Base-by-base conservation (phyloP, 495 filamentous ascomycete species). In the Talaromyces ruber region DNA sequence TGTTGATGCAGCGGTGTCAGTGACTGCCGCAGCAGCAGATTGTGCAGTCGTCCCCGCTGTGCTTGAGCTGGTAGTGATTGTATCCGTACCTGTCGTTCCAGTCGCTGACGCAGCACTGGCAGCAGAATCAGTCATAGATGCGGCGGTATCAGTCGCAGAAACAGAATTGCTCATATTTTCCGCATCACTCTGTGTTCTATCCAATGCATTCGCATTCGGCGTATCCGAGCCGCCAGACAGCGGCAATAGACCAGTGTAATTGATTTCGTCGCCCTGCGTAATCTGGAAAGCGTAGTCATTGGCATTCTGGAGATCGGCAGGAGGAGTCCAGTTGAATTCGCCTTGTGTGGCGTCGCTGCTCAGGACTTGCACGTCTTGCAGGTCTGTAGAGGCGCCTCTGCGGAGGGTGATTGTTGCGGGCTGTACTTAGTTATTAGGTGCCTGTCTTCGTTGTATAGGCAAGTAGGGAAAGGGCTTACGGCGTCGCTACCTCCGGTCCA, bases 271-370 rank as follows among this genome's bases (percentile, higher is more conserved):
- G 43, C 66, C 70, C 62, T 82, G 80, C 16, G 63, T 61, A 66
- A 82, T 77, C 61, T 79, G 69, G 53, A 82, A 72, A 21, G 80
- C 79, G 60, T 82, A 82, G 65, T 75, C 70, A 6, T 70, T 32
- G 18, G 68, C 74, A 29, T 71, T 64, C n/a, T 71, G 69, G 30
- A 82, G 65, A 18, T 67, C 68, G 28, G 61, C 64, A 21, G 71
- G 68, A 16, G 76, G 74, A 1, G 69, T 72, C 75, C 77, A 82
- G 63, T 72, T 77, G 65, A 68, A 80, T 25, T 67, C 68, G 34
- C 70, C 74, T 21, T 71, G 73, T 50, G 59, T 68, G 34, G 67
- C 79, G 22, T 72, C 59, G 25, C 43, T 64, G 4, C 76, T 76
- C 29, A 82, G 68, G 32, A 70, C 63, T 61, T 76, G 64, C 26